Evolutionary conservation across 441 rosid genomes (phyloP).

Genomic region (Populus trichocarpa): DNA sequence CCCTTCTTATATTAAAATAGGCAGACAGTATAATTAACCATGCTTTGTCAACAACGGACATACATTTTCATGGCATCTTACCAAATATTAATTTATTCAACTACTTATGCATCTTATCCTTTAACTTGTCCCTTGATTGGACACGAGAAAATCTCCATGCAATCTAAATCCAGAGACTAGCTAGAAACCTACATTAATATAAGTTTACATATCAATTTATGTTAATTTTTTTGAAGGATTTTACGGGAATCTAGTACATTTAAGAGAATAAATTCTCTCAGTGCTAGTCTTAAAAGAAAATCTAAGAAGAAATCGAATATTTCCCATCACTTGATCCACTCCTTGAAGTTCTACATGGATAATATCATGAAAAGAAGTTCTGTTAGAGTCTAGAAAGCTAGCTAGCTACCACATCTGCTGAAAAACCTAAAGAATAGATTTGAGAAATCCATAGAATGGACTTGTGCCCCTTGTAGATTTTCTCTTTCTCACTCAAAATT

Average conservation of each 20-base stretch:
- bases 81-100: background rate
- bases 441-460: too few relatives aligned
- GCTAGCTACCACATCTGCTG: background rate
- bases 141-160: background rate
- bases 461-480: background rate
- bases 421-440: background rate
- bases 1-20: background rate
- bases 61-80: background rate
- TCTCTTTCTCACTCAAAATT: background rate
- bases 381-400: background rate
- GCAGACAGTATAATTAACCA: background rate
- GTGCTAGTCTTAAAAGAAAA: too few relatives aligned
- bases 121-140: background rate
- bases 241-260: background rate
- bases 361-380: background rate
- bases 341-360: background rate
- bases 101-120: background rate
- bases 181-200: background rate
- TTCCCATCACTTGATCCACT: too few relatives aligned
- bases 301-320: too few relatives aligned
- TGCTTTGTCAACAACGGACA: background rate
- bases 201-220: too few relatives aligned
- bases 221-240: background rate
- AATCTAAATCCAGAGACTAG: background rate
- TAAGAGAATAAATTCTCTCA: background rate